Conservation (phyloP, 2,329 filamentous ascomycete species). For the Trichoderma afroharzianum region DNA sequence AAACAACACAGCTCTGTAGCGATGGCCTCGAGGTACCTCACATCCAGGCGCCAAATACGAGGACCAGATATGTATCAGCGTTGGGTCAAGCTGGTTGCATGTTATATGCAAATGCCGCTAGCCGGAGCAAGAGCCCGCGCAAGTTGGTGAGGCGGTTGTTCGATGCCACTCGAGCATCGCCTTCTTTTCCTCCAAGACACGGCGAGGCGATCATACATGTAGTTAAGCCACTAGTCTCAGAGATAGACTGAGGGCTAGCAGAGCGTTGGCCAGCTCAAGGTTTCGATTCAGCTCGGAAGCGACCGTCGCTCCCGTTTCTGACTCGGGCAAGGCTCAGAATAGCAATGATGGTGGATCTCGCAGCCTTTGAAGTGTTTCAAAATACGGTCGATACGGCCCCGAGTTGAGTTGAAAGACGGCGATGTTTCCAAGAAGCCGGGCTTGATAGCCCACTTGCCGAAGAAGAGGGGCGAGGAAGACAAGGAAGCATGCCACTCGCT, state of each 20-base stretch:
- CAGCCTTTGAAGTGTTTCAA: not conserved
- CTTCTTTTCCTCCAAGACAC: slow-evolving; percentile 5
- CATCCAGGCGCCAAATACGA: not conserved
- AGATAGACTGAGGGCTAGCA: slow-evolving; percentile 2
- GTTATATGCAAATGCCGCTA: slow-evolving; percentile 1
- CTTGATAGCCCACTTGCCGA: not conserved
- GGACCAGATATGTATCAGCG: not conserved
- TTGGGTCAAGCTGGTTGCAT: not conserved
- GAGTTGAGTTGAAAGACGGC: not conserved
- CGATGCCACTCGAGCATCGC: not conserved
- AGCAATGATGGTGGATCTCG: not conserved
- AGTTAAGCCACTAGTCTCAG: not conserved
- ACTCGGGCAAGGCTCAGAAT: not conserved
- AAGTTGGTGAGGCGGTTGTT: not conserved
- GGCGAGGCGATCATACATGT: not conserved
- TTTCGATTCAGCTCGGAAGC: slow-evolving; percentile 13
- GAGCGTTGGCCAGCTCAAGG: not conserved
- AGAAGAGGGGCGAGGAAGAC: not conserved
- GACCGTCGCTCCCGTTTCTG: not conserved
- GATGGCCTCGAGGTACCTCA: slow-evolving; percentile 1
- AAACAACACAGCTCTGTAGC: slow-evolving; percentile 12
- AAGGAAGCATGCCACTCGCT: not conserved
- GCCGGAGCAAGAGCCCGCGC: not conserved
- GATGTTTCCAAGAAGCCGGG: not conserved
- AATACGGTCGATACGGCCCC: not conserved